phyloP scores from a whole-genome alignment of 768 basidiomycete species.

The Cystobasidiopsis lactophilus region DNA sequence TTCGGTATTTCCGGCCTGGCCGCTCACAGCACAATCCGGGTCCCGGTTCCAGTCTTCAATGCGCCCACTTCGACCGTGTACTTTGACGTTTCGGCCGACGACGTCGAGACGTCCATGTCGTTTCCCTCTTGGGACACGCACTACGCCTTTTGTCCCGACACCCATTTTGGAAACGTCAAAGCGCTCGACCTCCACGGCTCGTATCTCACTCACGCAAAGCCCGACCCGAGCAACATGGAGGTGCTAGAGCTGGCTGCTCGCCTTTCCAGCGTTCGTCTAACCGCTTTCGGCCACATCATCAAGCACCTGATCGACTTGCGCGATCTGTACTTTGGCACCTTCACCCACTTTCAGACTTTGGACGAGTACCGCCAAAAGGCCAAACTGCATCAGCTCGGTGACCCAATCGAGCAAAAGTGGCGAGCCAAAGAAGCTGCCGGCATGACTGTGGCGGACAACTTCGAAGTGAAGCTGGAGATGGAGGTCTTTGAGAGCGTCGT shows the following conservation, averaged over 20 bases:
- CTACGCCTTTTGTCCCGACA: slow-evolving; percentile 40
- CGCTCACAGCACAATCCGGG: slow-evolving; percentile 33
- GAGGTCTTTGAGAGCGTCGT: not conserved
- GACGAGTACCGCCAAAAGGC: slow-evolving; percentile 61
- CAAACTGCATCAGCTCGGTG: slow-evolving; percentile 42
- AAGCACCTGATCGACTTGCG: slow-evolving; percentile 69
- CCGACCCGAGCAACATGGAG: slow-evolving; percentile 50
- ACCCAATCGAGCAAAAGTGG: slow-evolving; percentile 60
- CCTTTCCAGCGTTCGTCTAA: slow-evolving; percentile 27
- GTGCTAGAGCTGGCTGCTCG: slow-evolving; percentile 36
- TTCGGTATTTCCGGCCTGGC: slow-evolving; percentile 41
- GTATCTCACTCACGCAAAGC: slow-evolving; percentile 50
- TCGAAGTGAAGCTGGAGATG: not conserved
- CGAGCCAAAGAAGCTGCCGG: slow-evolving; percentile 40
- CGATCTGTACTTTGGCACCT: slow-evolving; percentile 52
- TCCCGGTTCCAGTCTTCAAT: slow-evolving; percentile 50
- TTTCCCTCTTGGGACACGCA: slow-evolving; percentile 81
- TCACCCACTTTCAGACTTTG: slow-evolving; percentile 67
- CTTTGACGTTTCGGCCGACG: slow-evolving; percentile 27
- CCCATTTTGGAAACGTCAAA: slow-evolving; percentile 40
- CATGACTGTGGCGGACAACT: slow-evolving; percentile 22
- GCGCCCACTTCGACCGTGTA: slow-evolving; percentile 45
- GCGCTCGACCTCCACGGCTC: slow-evolving; percentile 40
- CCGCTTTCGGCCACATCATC: slow-evolving; percentile 64
- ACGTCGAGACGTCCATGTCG: slow-evolving; percentile 38